Percentiles rank a stretch among this genome's conserved stretches.
Conservation (phyloP, 164 flowering plant species). For the Berberis thunbergii region DNA sequence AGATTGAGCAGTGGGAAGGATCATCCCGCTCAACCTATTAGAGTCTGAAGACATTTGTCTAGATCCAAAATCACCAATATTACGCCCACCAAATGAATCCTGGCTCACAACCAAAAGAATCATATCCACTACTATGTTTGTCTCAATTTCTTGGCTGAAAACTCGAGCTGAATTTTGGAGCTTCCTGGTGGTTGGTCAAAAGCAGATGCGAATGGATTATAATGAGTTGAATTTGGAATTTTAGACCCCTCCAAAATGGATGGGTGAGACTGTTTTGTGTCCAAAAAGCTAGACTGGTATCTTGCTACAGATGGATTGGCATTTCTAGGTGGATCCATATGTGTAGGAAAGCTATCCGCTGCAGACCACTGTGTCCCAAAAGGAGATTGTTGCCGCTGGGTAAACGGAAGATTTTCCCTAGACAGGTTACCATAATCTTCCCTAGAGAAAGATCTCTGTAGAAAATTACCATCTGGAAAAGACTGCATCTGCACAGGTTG, state of each 20-base stretch:
- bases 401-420: constrained; percentile 19
- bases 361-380: constrained; percentile 15
- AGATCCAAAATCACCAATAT: no score
- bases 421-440: constrained; percentile 18
- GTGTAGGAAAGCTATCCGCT: constrained; percentile 16
- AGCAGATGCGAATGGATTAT: constrained; percentile 68
- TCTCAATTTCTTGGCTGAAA: constrained; percentile 29
- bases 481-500: constrained; percentile 18
- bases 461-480: constrained; percentile 18
- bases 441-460: constrained; percentile 11
- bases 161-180: constrained; percentile 36
- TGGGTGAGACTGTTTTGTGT: constrained; percentile 19
- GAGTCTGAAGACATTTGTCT: constrained; percentile 19
- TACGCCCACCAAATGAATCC: constrained; percentile 9
- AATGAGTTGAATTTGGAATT: constrained; percentile 26
- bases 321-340: constrained; percentile 20
- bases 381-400: constrained; percentile 24
- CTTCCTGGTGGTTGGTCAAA: constrained; percentile 46
- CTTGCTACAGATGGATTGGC: constrained; percentile 17
- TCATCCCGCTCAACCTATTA: constrained; percentile 18
- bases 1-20: constrained; percentile 8
- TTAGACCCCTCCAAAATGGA: constrained; percentile 34
- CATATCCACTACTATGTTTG: constrained; percentile 13
- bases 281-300: constrained; percentile 27
- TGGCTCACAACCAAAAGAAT: constrained; percentile 21